Evolutionary conservation across 106 monocot species (phyloP).

Genomic region (Dendrobium officinale): DNA sequence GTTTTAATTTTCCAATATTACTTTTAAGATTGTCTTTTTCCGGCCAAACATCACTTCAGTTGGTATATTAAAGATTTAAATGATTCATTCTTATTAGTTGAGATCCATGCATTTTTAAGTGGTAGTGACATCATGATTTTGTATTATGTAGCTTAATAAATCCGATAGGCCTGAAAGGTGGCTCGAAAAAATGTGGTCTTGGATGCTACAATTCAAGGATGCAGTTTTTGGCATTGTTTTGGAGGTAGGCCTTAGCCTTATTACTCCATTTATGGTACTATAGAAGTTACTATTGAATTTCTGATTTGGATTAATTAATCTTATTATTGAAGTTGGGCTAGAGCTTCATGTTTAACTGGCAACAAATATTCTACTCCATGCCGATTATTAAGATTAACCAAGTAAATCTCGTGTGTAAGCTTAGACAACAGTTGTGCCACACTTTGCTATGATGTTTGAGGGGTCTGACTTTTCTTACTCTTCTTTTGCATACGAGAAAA

Average conservation of each 20-base stretch:
- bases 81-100: too few relatives aligned
- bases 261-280: neutral
- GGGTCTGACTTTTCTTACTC: neutral
- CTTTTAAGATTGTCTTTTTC: neutral
- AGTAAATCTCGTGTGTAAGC: neutral
- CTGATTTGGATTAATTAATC: neutral
- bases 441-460: neutral
- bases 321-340: neutral
- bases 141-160: constrained; percentile 37
- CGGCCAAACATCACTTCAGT: neutral
- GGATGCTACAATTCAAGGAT: constrained; percentile 78
- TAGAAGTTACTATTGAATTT: neutral
- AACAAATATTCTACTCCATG: neutral
- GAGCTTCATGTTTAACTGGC: neutral
- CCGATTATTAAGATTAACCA: neutral
- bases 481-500: neutral
- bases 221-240: constrained; percentile 36
- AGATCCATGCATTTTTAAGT: neutral
- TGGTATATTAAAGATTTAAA: neutral
- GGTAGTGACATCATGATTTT: constrained; percentile 4
- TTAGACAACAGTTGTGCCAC: neutral
- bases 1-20: neutral
- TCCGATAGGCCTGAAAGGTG: constrained; percentile 49
- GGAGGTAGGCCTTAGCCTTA: constrained; percentile 38
- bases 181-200: constrained; percentile 78